Evolutionary conservation across 2,329 filamentous ascomycete genomes (phyloP), one percentile per base, ranked within the genome.

Genomic region (Fusarium oligoseptatum): DNA sequence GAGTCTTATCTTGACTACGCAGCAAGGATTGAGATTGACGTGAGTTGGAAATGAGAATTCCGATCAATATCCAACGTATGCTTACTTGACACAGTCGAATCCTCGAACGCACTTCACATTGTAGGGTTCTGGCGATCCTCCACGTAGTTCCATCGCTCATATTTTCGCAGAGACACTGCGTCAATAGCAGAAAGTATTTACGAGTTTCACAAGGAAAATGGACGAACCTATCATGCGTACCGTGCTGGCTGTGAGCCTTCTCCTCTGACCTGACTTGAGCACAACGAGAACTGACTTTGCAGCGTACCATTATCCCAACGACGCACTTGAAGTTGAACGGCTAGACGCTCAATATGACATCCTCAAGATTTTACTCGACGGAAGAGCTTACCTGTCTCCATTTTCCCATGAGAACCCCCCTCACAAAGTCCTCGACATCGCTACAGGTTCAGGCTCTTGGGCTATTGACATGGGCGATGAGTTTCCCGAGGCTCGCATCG

Each of bases 221-320:
- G 43, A 9, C 43, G 43, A 48, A 48, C 43, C 22, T 48, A 48
- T 8, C 43, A 48, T 27, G 43, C 43, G 9, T 48, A 48, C 17
- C 43, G 43, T 27, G 43, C 43, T 8, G 43, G 43, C 43, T 48
- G 43, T 48, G 15, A 48, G 22, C 12, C 32, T 6, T 27, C 43
- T 11, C 9, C n/a, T 10, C 43, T 8, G 8, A 17, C 2, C 22
- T 5, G 24, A 10, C 22, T 27, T 27, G 43, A 48, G 22, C 22
- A 12, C 32, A 34, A 27, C 15, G 22, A 6, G 22, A 9, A 48
- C 32, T 36, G 5, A 50, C 43, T 9, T 48, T 9, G 15, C 15
- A 63, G 60, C 60, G 20, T 63, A 63, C n/a, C 45, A 36, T 15
- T 63, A 55, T 36, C 60, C 60, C n/a, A 63, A 63, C 17, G 60